Conservation (phyloP, 441 rosid species). For the Pelargonium fulgidum region DNA sequence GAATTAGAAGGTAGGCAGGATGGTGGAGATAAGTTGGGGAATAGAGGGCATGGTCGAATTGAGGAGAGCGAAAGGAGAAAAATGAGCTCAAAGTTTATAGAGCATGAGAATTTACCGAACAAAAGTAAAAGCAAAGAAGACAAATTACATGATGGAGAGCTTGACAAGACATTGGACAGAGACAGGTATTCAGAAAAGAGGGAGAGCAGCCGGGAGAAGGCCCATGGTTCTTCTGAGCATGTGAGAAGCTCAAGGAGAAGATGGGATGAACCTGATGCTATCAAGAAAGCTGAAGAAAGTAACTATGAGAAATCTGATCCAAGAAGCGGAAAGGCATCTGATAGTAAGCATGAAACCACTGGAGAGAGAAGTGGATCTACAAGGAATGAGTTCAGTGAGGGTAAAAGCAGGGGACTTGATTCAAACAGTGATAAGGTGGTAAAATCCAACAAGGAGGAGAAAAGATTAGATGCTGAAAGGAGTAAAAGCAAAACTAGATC, state of each 20-base stretch:
- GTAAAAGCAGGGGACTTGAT: constrained; percentile 45
- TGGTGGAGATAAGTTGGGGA: constrained; percentile 54
- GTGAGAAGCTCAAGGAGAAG: constrained; percentile 68
- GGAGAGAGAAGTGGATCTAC: constrained; percentile 43
- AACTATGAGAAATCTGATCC: constrained; percentile 44
- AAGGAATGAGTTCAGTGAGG: constrained; percentile 52
- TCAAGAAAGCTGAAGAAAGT: constrained; percentile 44
- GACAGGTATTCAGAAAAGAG: constrained; percentile 59
- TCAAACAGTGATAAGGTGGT: constrained; percentile 46
- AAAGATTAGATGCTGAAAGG: constrained; percentile 46
- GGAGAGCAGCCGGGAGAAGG: constrained; percentile 66
- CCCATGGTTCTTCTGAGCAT: constrained; percentile 54
- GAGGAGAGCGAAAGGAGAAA: constrained; percentile 65
- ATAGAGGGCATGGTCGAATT: constrained; percentile 39
- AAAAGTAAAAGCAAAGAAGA: constrained; percentile 68
- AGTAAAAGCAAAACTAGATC: constrained; percentile 46
- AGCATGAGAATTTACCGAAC: constrained; percentile 41
- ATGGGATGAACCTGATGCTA: constrained; percentile 69
- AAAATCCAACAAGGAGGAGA: constrained; percentile 57
- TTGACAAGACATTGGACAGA: constrained; percentile 48
- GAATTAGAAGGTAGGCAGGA: constrained; percentile 56
- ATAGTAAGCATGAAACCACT: constrained; percentile 45
- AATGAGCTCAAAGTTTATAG: constrained; percentile 42
- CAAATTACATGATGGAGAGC: constrained; percentile 46
- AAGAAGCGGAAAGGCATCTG: constrained; percentile 59